phyloP scores from a whole-genome alignment of 208 protist genomes.

The Acanthamoeba rhysodes region DNA sequence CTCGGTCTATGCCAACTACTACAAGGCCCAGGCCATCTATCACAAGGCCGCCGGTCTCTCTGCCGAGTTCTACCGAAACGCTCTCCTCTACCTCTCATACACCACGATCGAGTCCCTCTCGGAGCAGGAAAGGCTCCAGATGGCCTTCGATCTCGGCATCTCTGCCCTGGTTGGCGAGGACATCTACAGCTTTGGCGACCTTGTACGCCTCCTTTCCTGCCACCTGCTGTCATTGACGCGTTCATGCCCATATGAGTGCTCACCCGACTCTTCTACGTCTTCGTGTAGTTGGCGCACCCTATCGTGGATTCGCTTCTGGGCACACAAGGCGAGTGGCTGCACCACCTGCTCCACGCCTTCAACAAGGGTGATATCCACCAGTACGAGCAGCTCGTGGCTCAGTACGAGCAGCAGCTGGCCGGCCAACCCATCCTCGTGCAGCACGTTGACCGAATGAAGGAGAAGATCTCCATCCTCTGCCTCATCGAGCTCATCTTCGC shows the following conservation, averaged over 20 bases:
- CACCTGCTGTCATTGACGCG: not conserved
- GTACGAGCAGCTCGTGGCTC: slow-evolving; percentile 83
- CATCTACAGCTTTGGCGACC: slow-evolving; percentile 94
- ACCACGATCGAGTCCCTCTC: slow-evolving; percentile 84
- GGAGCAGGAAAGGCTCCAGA: slow-evolving; percentile 72
- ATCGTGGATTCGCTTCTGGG: slow-evolving; percentile 86
- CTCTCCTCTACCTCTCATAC: slow-evolving; percentile 90
- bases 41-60: slow-evolving; percentile 79
- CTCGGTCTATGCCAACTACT: slow-evolving; percentile 67
- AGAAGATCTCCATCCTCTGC: slow-evolving; percentile 96
- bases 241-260: not conserved
- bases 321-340: slow-evolving; percentile 89
- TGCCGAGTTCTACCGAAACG: slow-evolving; percentile 90
- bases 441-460: slow-evolving; percentile 81
- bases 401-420: slow-evolving; percentile 71
- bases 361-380: slow-evolving; percentile 90
- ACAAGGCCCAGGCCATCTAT: slow-evolving; percentile 53
- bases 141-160: slow-evolving; percentile 91
- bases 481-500: slow-evolving; percentile 97
- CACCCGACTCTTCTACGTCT: not conserved
- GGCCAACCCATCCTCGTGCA: slow-evolving; percentile 76
- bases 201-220: slow-evolving; percentile 77
- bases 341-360: slow-evolving; percentile 89
- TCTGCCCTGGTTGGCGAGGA: slow-evolving; percentile 89
- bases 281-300: slow-evolving; percentile 86